These are phyloP conservation scores for Sambucus nigra DNA, from an alignment of 129 eudicot species.

Conservation along the genomic window DNA sequence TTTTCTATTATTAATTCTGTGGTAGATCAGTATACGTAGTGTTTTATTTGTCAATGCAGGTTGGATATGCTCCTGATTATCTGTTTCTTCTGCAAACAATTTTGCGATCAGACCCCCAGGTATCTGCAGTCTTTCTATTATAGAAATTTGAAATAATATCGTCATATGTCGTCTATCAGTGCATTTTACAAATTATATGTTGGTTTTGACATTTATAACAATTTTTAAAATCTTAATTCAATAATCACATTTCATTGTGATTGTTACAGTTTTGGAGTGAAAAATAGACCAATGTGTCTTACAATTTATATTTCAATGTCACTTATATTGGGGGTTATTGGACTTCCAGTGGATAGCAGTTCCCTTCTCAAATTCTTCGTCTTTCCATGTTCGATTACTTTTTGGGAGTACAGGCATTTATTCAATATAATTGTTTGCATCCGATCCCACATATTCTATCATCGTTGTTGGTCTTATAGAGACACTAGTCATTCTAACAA, in stretches of 20 bases:
- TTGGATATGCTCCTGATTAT: constrained; percentile 98
- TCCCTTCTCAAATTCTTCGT: neutral
- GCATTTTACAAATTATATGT: neutral
- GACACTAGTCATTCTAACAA: too few species aligned
- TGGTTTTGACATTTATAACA: neutral
- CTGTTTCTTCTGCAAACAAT: constrained; percentile 96
- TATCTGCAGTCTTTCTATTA: constrained; percentile 9
- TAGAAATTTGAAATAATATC: neutral
- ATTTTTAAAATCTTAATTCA: too few species aligned
- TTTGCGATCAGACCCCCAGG: constrained; percentile 95
- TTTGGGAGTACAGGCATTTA: too few species aligned
- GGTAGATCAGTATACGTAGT: neutral
- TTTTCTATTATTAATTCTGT: too few species aligned
- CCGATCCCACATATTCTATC: too few species aligned
- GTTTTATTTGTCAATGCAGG: constrained; percentile 37
- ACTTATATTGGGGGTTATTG: too few species aligned
- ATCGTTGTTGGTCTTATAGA: too few species aligned
- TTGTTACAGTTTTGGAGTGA: neutral
- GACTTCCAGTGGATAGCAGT: neutral
- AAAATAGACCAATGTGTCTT: neutral
- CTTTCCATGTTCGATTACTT: neutral
- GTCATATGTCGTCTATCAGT: neutral
- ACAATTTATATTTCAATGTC: too few species aligned
- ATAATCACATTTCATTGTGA: neutral
- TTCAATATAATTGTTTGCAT: too few species aligned